Evolutionary conservation across 164 flowering plant species (phyloP).

Genomic region (Vitis rotundifolia): DNA sequence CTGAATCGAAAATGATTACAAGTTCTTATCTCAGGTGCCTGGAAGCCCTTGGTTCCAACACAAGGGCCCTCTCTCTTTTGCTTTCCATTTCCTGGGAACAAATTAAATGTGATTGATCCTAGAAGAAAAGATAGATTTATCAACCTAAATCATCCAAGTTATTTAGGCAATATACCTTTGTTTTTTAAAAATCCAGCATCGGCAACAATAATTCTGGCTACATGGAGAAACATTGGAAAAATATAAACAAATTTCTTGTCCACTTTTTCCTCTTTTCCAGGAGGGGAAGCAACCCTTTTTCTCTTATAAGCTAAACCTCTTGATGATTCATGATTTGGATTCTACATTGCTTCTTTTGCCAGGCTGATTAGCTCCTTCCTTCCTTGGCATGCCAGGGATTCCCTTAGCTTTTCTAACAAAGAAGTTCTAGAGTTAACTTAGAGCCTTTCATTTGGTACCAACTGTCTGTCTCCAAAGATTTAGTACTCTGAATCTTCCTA

Average conservation of each 20-base stretch:
- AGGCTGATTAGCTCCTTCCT: constrained; percentile 78
- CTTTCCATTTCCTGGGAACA: constrained; percentile 58
- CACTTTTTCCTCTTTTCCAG: constrained; percentile 20
- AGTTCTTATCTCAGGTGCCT: constrained; percentile 89
- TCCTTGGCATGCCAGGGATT: constrained; percentile 67
- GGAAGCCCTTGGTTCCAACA: constrained; percentile 94
- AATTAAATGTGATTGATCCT: neutral
- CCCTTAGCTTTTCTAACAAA: constrained; percentile 66
- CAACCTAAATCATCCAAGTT: neutral
- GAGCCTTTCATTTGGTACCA: constrained; percentile 26
- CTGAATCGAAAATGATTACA: neutral
- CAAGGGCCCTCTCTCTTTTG: constrained; percentile 83
- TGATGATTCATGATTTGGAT: constrained; percentile 39
- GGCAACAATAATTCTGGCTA: constrained; percentile 40
- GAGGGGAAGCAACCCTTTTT: constrained; percentile 82
- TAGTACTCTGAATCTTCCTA: constrained; percentile 28
- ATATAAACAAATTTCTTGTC: constrained; percentile 42
- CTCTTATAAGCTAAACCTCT: constrained; percentile 50
- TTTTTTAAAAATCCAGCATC: constrained; percentile 54
- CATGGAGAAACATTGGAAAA: constrained; percentile 88
- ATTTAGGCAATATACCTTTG: constrained; percentile 44
- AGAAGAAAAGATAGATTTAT: neutral
- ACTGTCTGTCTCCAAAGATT: constrained; percentile 24
- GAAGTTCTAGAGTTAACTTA: constrained; percentile 48
- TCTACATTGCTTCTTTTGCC: constrained; percentile 58